Percentiles rank a stretch among this genome's conserved stretches.
Evolutionary conservation across 768 basidiomycete species (phyloP).

Genomic region (Mycena pura): DNA sequence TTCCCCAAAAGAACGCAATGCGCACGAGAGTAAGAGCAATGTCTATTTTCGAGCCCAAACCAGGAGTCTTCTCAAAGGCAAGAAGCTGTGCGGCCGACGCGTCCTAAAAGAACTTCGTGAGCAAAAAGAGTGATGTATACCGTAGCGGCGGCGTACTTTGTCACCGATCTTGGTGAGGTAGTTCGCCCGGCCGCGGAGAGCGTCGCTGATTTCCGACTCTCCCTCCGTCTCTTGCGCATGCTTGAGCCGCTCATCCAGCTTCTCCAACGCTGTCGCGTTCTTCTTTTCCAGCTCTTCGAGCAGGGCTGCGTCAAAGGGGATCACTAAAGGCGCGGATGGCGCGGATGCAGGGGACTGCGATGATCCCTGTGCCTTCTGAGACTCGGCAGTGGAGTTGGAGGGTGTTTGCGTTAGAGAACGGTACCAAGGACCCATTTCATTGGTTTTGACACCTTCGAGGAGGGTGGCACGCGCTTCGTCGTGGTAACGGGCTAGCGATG

Average conservation of each 20-base stretch:
- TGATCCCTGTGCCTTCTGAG: neutral
- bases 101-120: constrained; percentile 55
- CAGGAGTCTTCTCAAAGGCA: constrained; percentile 91
- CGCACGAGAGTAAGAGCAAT: constrained; percentile 87
- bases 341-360: constrained; percentile 45
- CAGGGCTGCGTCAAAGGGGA: constrained; percentile 59
- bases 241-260: constrained; percentile 76
- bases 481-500: constrained; percentile 67
- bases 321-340: constrained; percentile 43
- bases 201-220: constrained; percentile 92
- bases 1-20: constrained; percentile 89
- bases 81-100: constrained; percentile 81
- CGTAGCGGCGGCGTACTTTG: constrained; percentile 46
- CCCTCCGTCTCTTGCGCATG: constrained; percentile 93
- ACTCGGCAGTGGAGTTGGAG: neutral
- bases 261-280: constrained; percentile 75
- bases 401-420: constrained; percentile 36
- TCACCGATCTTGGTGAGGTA: constrained; percentile 91
- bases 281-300: constrained; percentile 66
- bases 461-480: constrained; percentile 68
- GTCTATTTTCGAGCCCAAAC: constrained; percentile 92
- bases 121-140: neutral
- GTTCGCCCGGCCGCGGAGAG: constrained; percentile 81
- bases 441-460: constrained; percentile 76
- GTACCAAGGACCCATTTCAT: constrained; percentile 56